These are phyloP conservation scores for Bretschneidera sinensis DNA, from an alignment of 345 rosid genomes.

Conservation along the genomic window DNA sequence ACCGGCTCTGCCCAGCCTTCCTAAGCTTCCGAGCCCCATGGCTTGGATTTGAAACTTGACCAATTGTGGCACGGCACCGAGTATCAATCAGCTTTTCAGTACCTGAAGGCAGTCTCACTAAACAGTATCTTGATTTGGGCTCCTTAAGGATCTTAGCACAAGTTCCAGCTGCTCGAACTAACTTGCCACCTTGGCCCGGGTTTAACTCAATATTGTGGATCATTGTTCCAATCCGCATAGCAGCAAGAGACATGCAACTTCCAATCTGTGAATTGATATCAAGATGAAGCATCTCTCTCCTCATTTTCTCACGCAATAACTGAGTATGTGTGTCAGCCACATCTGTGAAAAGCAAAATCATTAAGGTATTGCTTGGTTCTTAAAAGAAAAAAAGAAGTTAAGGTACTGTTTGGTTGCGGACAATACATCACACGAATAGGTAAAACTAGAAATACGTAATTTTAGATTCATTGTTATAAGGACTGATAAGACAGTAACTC, in stretches of 20 bases:
- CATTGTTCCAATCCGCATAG: slow-evolving; percentile 86
- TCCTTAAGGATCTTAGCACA: slow-evolving; percentile 81
- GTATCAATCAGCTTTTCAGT: slow-evolving; percentile 56
- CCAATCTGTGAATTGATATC: slow-evolving; percentile 85
- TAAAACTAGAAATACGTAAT: too few species aligned
- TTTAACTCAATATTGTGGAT: slow-evolving; percentile 89
- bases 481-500: not conserved
- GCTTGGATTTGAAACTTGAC: slow-evolving; percentile 64
- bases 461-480: not conserved
- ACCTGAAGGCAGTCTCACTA: slow-evolving; percentile 75
- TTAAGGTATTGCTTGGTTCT: too few species aligned
- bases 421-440: not conserved
- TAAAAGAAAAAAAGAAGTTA: not conserved
- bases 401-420: not conserved
- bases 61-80: slow-evolving; percentile 70
- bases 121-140: slow-evolving; percentile 45
- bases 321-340: slow-evolving; percentile 30
- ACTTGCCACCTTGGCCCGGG: slow-evolving; percentile 81
- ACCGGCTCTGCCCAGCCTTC: slow-evolving; percentile 84
- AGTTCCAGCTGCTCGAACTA: slow-evolving; percentile 85
- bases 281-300: slow-evolving; percentile 54
- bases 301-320: slow-evolving; percentile 49
- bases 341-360: slow-evolving; percentile 10
- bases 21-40: slow-evolving; percentile 56
- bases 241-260: slow-evolving; percentile 74